These are phyloP conservation scores for Ceratobasidium papillatum DNA, from an alignment of 1,284 basidiomycete genomes.

Conservation along the genomic window DNA sequence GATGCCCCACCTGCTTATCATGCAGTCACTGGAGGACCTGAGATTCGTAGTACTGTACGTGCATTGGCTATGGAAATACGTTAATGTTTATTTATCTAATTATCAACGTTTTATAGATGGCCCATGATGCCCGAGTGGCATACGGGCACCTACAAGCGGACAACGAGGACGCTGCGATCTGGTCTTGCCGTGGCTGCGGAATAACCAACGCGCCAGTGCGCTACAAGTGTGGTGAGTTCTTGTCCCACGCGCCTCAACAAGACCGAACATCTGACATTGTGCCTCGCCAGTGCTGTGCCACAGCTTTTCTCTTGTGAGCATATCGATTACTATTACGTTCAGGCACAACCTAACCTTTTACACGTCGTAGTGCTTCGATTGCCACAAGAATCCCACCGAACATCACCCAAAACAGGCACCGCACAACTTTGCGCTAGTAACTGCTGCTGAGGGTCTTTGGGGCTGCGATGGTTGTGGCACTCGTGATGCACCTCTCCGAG, in stretches of 20 bases:
- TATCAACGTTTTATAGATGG: not conserved
- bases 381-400: slow-evolving; percentile 35
- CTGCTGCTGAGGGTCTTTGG: slow-evolving; percentile 23
- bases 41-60: slow-evolving; percentile 22
- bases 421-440: slow-evolving; percentile 33
- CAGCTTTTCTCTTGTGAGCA: slow-evolving; percentile 11
- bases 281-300: slow-evolving; percentile 20
- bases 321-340: not conserved
- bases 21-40: slow-evolving; percentile 6
- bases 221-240: slow-evolving; percentile 26
- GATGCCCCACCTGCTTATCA: slow-evolving; percentile 38
- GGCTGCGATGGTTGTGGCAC: slow-evolving; percentile 33
- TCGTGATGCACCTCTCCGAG: slow-evolving; percentile 13
- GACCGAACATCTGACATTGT: not conserved
- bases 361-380: slow-evolving; percentile 19
- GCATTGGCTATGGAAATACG: not conserved
- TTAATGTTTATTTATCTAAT: not conserved
- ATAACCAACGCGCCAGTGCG: slow-evolving; percentile 35
- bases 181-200: slow-evolving; percentile 30
- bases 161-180: slow-evolving; percentile 26
- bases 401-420: slow-evolving; percentile 36
- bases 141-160: slow-evolving; percentile 26
- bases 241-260: not conserved
- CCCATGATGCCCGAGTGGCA: slow-evolving; percentile 19
- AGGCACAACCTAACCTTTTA: not conserved